Percentiles rank a stretch among this genome's conserved stretches.
phyloP scores from a whole-genome alignment of 2,329 filamentous ascomycete species.

The Orbilia quercus region DNA sequence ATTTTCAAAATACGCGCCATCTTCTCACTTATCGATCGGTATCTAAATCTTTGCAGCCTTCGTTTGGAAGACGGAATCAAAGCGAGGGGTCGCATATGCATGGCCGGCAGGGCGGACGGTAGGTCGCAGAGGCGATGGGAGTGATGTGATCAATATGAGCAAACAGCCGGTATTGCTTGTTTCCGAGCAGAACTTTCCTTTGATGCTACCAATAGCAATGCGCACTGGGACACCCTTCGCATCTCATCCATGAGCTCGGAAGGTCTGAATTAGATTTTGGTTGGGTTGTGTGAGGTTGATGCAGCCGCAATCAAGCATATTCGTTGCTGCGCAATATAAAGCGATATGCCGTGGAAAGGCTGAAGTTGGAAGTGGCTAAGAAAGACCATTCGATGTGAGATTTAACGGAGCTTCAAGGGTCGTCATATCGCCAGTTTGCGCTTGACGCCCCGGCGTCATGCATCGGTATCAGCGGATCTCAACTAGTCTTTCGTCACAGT shows the following conservation, averaged over 20 bases:
- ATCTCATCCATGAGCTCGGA: not conserved
- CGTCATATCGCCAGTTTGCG: too few species aligned
- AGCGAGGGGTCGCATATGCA: not conserved
- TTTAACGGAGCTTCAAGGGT: not conserved
- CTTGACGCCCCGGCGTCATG: slow-evolving; percentile 39
- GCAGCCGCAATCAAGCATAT: not conserved
- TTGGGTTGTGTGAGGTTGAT: slow-evolving; percentile 9
- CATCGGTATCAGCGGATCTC: slow-evolving; percentile 42
- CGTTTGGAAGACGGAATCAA: not conserved
- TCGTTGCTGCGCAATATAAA: slow-evolving; percentile 2
- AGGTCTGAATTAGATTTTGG: not conserved
- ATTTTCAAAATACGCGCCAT: not conserved
- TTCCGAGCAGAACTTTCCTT: too few species aligned
- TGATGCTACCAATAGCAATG: slow-evolving; percentile 6
- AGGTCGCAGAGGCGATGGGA: not conserved
- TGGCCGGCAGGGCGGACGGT: not conserved
- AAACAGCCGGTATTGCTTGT: not conserved
- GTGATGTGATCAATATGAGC: not conserved
- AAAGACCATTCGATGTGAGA: slow-evolving; percentile 2
- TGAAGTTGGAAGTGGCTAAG: not conserved
- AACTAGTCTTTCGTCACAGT: slow-evolving; percentile 23
- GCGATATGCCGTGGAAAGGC: not conserved
- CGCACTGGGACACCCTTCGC: not conserved
- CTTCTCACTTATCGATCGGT: not conserved
- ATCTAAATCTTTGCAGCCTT: not conserved